Base-by-base conservation (phyloP, 1,284 basidiomycete species). In the Calocybe gambosa region DNA sequence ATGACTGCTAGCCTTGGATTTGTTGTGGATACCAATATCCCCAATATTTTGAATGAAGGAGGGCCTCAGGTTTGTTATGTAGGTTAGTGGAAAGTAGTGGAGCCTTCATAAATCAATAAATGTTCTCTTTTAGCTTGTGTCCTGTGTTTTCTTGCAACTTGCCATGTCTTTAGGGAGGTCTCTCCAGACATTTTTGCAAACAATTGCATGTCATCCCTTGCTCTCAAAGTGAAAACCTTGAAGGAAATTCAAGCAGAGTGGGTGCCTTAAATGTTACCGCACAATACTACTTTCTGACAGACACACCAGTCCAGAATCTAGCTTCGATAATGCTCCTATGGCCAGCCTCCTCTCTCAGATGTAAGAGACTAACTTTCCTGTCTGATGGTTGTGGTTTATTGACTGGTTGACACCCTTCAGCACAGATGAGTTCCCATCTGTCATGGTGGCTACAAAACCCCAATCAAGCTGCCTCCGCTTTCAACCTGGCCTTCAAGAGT, bases 21-120 rank as follows among this genome's bases (percentile, higher is more conserved):
- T n/a, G 63, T 56, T 1, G 49, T 60, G 13, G 61, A 60, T 16
- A 47, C 52, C 2, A 61, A 66, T 45, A 57, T 65, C 8, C 57
- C 60, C 4, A 65, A 69, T 47, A 62, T 65, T 19, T 50, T 70
- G 28, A 58, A 62, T 0, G 62, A 68, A 49, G 60, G 21, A 35
- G 51, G 51, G 10, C 46, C 59, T 5, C n/a, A 61, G 51, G 63
- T 64, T 39, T 19, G 42, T 36, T n/a, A n/a, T n/a, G n/a, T n/a
- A n/a, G 4, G 23, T 7, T 8, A 15, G 3, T 28, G 39, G 23
- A 43, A 33, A 20, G 46, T 41, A 36, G 31, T 48, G 5, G 46
- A 48, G n/a, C 41, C 46, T 16, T 48, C 46, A 34, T 48, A 48
- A 16, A 48, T 43, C 2, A 37, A 38, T 43, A 16, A 12, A 1